Base-by-base conservation (phyloP, 1,139 yeast species). In the Nakaseomyces nivariensis region DNA sequence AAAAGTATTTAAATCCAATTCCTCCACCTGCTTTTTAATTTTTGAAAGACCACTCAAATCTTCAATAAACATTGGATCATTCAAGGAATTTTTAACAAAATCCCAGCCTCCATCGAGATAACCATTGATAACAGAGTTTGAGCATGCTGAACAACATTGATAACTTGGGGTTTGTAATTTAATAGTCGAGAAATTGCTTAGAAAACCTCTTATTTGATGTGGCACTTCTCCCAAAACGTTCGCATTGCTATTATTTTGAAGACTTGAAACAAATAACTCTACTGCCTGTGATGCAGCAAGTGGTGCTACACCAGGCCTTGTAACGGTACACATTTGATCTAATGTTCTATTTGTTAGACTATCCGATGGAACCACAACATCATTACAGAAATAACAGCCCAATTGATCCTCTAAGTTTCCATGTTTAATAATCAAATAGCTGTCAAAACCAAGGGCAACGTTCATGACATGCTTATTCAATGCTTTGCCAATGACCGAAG, bases 311-410 rank as follows among this genome's bases (percentile, higher is more conserved):
- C 99, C 98, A 0, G 99, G 98, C 44, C 98, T 72, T 0, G 98
- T 92, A 0, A 92, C 98, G 0, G 98, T 92, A 64, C 99, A 92
- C 97, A 92, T 92, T 66, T 92, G 97, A 67, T 92, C 99, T 53
- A 92, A 70, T 0, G 97, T 85, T 48, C 96, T 73, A 61, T 89
- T 95, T 0, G 87, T 75, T 17, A 87, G 70, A 54, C 95, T 84
- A 63, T 92, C 96, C 5, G 81, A 72, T 0, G 99, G 98, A 0
- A 97, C 97, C 46, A 89, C 90, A 7, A 92, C 89, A 63, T 94
- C 98, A 64, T 89, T 88, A 67, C 99, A 92, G 65, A 83, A 92
- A 68, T 92, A 92, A 66, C 99, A 92, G 0, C 99, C 98, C 32
- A 90, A 68, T 42, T 83, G 72, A 3, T 57, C 49, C 24, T 55